phyloP scores from a whole-genome alignment of 2,329 filamentous ascomycete genomes.

The Tolypocladium tropicale region DNA sequence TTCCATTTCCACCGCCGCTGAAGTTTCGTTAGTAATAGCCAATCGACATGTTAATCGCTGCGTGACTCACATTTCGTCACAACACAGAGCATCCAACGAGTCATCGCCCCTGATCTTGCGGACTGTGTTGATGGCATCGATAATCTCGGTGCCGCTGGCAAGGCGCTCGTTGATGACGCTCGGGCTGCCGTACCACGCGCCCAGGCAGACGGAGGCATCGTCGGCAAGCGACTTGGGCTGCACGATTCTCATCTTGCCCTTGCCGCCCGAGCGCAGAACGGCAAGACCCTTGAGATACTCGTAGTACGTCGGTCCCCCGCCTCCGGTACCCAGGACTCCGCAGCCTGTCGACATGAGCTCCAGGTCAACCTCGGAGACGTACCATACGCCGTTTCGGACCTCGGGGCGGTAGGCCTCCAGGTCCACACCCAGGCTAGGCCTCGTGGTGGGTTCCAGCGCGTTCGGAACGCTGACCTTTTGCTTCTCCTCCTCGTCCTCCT shows the following conservation, averaged over 20 bases:
- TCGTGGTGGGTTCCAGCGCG: conserved; percentile 18
- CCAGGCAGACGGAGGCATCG: conserved; percentile 27
- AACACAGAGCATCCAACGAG: conserved; percentile 21
- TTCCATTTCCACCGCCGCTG: conserved; percentile 28
- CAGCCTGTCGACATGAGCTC: conserved; percentile 25
- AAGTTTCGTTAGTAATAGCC: not conserved
- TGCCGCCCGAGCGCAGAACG: conserved; percentile 19
- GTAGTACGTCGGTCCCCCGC: conserved; percentile 25
- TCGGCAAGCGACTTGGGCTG: conserved; percentile 25
- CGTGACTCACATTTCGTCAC: conserved; percentile 25
- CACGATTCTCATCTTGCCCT: conserved; percentile 28
- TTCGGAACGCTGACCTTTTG: conserved; percentile 17
- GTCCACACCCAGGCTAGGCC: conserved; percentile 19
- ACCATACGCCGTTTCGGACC: conserved; percentile 21
- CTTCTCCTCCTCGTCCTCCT: conserved; percentile 13
- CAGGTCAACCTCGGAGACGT: conserved; percentile 24
- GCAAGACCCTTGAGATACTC: conserved; percentile 33
- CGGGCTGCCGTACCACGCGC: conserved; percentile 34
- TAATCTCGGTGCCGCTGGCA: conserved; percentile 24
- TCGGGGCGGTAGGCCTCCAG: conserved; percentile 19
- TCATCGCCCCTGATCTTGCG: conserved; percentile 20
- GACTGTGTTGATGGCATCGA: conserved; percentile 23
- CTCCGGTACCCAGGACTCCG: conserved; percentile 25
- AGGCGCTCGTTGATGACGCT: conserved; percentile 29
- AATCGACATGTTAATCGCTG: fast-evolving